Conservation (phyloP, 2,329 filamentous ascomycete genomes). For the Aspergillus udagawae region DNA sequence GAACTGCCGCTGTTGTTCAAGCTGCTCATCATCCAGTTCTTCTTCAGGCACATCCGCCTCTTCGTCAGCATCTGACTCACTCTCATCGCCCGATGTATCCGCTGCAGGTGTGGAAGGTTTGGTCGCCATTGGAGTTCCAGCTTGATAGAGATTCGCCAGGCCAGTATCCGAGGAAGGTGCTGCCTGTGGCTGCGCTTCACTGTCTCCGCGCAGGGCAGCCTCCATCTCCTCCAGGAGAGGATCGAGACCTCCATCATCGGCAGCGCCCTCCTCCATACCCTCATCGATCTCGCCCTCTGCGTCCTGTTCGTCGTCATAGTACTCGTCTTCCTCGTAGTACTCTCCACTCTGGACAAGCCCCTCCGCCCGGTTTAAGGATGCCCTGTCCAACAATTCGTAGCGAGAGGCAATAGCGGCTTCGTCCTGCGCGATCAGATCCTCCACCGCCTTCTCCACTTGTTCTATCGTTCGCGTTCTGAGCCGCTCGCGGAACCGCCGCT, state of each 20-base stretch:
- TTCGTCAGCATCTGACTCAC: conserved; percentile 36
- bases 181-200: conserved; percentile 19
- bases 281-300: conserved; percentile 48
- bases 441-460: conserved; percentile 75
- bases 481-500: conserved; percentile 77
- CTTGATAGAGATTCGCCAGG: conserved; percentile 22
- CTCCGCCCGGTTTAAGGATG: conserved; percentile 43
- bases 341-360: conserved; percentile 42
- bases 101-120: conserved; percentile 31
- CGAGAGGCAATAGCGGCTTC: conserved; percentile 54
- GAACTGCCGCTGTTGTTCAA: conserved; percentile 38
- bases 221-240: conserved; percentile 43
- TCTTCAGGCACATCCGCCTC: conserved; percentile 33
- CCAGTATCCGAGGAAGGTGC: conserved; percentile 12
- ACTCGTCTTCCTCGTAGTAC: conserved; percentile 39
- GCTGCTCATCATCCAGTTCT: conserved; percentile 42
- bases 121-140: conserved; percentile 29
- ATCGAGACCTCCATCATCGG: conserved; percentile 35
- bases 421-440: conserved; percentile 69
- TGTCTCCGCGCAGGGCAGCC: conserved; percentile 37
- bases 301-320: conserved; percentile 47
- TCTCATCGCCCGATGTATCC: conserved; percentile 42
- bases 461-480: conserved; percentile 80
- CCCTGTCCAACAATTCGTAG: conserved; percentile 61
- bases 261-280: conserved; percentile 32